Evolutionary conservation across 257 asterid species (phyloP), one percentile per base, ranked within the genome.

Genomic region (Nemophila menziesii): DNA sequence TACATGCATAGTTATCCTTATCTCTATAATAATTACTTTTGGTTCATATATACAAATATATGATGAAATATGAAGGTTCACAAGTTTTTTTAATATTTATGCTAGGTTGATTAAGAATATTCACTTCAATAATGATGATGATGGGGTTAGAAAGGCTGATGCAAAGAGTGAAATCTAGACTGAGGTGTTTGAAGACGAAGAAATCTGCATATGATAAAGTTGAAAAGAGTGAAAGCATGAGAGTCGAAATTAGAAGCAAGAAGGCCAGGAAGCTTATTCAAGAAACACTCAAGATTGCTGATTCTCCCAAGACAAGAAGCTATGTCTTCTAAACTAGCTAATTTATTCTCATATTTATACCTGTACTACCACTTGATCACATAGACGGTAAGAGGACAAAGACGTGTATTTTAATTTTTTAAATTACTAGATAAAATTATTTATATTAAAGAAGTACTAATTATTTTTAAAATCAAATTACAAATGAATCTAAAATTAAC

Each of bases 151-250:
- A 58, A 24, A 73, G 68, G 43, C 4, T 75, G 70, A 27, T 79
- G 70, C 57, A 46, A 51, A 69, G 61, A 48, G 44, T 79, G 52
- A 82, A 79, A 54, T 63, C 80, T 23, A 82, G 66, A 33, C 26
- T 79, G 27, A 20, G 46, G 38, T 65, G 57, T 7, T 26, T 73
- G 37, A 75, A 60, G 54, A 12, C 43, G 59, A 75, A 65, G 77
- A 74, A 68, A 49, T 49, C 65, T 12, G n/a, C n/a, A n/a, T 77
- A 77, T 37, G 62, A 76, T 56, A 75, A 85, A 80, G 70, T 85
- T 24, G 93, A 80, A 36, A 85, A 85, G 70, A 85, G 86, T 12
- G 93, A 78, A 11, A 85, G 96, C 63, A 85, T 81, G 93, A 67
- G 92, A 55, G 62, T 75, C 4, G 96, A 85, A 63, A 65, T 85